Evolutionary conservation across 2,329 filamentous ascomycete genomes (phyloP), one percentile per base, ranked within the genome.

Genomic region (Thermoascus crustaceus): DNA sequence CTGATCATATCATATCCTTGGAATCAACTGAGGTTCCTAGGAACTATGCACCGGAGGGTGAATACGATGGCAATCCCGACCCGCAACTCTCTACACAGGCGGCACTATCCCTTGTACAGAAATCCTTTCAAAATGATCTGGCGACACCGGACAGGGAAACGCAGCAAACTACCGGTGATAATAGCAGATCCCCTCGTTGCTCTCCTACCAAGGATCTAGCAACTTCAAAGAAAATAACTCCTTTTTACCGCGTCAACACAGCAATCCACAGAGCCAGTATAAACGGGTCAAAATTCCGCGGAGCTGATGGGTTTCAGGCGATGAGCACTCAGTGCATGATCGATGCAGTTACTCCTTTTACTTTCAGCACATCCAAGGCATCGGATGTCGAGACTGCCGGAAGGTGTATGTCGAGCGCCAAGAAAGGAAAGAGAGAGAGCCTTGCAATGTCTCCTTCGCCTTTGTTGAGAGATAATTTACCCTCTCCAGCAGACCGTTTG

Each of bases 251-350:
- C 5, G 23, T 60, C 9, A 45, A 38, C 25, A 29, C 38, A 9
- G 43, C 42, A 2, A 39, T 42, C 8, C 37, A 43, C 18, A 35
- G 29, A 22, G 23, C 24, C 3, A 23, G 19, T 24, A 13, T 37
- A 6, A 29, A 40, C 20, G 32, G 22, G 34, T 24, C 34, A 5
- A 33, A 23, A 20, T 16, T 39, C 20, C 30, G 30, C 14, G 37
- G 40, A 14, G 44, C 42, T 13, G 41, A 41, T 2, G 44, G 37
- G 11, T 33, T 41, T n/a, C 53, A 50, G 37, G 47, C 52, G 26
- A 50, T 60, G 41, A 61, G 57, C 38, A 65, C 62, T 2, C 61
- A 66, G 43, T 56, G 47, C 29, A 59, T 66, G 47, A 53, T 66
- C 10, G 58, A 65, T 36, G 53, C 57, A 9, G 53, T 54, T 18